A percentile compares a stretch with the other conserved stretches of the same genome.
These are phyloP conservation scores for Cyclotella choctawhatcheeana DNA, from an alignment of 108 stramenopile genomes.

Conservation along the genomic window DNA sequence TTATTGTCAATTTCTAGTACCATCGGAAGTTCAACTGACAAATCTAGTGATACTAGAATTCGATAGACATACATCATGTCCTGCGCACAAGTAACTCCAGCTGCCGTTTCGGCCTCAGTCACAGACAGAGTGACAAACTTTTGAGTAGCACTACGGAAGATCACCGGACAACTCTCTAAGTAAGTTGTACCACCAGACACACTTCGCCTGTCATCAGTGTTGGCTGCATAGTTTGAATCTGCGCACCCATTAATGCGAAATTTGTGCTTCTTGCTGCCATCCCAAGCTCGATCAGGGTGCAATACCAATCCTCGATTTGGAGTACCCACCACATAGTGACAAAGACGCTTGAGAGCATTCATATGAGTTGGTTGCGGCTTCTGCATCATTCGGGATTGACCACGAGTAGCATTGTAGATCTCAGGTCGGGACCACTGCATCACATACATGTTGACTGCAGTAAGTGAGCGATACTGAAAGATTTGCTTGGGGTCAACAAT, in stretches of 20 bases:
- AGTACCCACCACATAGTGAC: conserved; percentile 13
- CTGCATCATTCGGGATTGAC: conserved; percentile 11
- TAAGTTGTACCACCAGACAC: conserved; percentile 10
- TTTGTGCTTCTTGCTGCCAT: conserved; percentile 17
- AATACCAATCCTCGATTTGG: conserved; percentile 16
- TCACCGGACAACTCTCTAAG: conserved; percentile 21
- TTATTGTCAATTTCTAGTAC: conserved; percentile 48
- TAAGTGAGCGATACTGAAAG: not conserved
- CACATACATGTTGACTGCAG: not conserved
- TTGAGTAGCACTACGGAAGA: conserved; percentile 38
- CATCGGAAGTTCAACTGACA: conserved; percentile 55
- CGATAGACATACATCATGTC: conserved; percentile 44
- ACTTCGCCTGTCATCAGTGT: conserved; percentile 18
- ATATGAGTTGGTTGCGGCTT: not conserved
- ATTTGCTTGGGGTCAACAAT: not conserved
- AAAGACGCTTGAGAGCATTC: conserved; percentile 23
- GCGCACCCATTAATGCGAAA: conserved; percentile 15
- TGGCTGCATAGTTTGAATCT: conserved; percentile 34
- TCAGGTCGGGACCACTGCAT: conserved; percentile 7
- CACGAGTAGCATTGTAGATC: not conserved
- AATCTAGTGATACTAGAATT: conserved; percentile 20
- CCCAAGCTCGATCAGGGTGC: conserved; percentile 10
- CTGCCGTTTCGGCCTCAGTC: conserved; percentile 47
- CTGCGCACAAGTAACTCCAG: conserved; percentile 42
- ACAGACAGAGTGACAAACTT: conserved; percentile 42